Conservation (phyloP, 768 basidiomycete genomes). For the Auriscalpium vulgare region DNA sequence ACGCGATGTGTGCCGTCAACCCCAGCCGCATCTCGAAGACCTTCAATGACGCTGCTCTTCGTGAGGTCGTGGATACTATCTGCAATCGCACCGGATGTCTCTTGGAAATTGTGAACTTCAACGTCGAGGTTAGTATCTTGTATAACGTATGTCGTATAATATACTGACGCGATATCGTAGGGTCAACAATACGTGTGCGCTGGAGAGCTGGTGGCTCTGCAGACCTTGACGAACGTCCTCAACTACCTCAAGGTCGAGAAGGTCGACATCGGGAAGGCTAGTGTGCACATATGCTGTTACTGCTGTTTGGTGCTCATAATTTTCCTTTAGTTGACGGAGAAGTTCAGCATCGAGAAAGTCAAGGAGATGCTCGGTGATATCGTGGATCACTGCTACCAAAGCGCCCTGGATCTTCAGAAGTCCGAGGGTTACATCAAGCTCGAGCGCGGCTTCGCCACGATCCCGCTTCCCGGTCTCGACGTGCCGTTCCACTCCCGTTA, state of each 20-base stretch:
- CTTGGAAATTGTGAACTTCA: constrained; percentile 97
- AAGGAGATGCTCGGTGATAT: constrained; percentile 95
- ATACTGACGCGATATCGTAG: constrained; percentile 29
- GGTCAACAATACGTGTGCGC: constrained; percentile 99
- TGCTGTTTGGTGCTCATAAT: background rate
- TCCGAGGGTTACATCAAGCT: constrained; percentile 86
- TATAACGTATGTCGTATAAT: background rate
- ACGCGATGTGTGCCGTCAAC: constrained; percentile 99
- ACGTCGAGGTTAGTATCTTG: constrained; percentile 60
- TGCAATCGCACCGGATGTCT: constrained; percentile 67
- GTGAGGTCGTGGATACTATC: constrained; percentile 94
- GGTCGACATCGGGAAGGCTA: constrained; percentile 85
- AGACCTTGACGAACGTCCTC: constrained; percentile 91
- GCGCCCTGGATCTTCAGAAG: constrained; percentile 71
- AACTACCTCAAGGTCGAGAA: constrained; percentile 97
- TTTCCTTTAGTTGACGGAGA: constrained; percentile 65
- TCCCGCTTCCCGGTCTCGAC: constrained; percentile 93
- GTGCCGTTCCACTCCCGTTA: constrained; percentile 99
- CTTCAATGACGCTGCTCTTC: constrained; percentile 91
- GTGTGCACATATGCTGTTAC: background rate
- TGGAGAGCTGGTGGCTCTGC: constrained; percentile 88
- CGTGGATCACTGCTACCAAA: constrained; percentile 70
- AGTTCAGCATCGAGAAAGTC: constrained; percentile 84
- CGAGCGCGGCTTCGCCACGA: constrained; percentile 94
- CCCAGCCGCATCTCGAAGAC: constrained; percentile 90